Conservation (phyloP, 495 filamentous ascomycete species). For the Aspergillus diversus region DNA sequence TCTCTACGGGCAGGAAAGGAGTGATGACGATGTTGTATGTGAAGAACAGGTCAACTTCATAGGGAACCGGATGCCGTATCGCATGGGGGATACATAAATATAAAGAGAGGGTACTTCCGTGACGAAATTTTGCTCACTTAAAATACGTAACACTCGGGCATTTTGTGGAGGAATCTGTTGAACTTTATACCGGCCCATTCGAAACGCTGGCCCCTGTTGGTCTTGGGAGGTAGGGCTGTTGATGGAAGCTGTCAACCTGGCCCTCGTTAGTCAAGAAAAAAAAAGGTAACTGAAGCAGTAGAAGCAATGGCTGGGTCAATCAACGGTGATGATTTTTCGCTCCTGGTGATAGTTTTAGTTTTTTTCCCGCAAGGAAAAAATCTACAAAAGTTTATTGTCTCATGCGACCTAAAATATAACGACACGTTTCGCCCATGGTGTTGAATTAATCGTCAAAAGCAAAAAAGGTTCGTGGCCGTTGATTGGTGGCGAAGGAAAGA, state of each 20-base stretch:
- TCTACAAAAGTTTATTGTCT: not conserved
- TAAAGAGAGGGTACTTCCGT: not conserved
- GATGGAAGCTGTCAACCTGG: too few species aligned
- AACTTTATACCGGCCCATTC: too few species aligned
- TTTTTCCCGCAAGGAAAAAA: not conserved
- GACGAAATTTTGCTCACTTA: not conserved
- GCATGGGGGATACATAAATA: not conserved
- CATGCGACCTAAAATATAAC: slow-evolving; percentile 11
- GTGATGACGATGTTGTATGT: slow-evolving; percentile 38
- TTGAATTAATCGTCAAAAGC: slow-evolving; percentile 6
- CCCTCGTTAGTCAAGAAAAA: too few species aligned
- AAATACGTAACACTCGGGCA: not conserved
- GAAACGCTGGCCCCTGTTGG: too few species aligned
- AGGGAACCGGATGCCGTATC: not conserved
- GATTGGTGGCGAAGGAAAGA: slow-evolving; percentile 13
- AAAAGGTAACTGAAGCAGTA: too few species aligned
- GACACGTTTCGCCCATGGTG: slow-evolving; percentile 16
- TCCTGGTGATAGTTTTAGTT: too few species aligned
- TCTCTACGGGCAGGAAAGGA: slow-evolving; percentile 51
- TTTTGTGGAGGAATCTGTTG: too few species aligned
- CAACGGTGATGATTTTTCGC: too few species aligned
- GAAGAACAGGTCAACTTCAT: slow-evolving; percentile 17
- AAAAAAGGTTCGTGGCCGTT: not conserved
- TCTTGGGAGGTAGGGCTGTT: too few species aligned
- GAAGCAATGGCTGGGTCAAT: too few species aligned